Percentiles rank a stretch among this genome's conserved stretches.
Conservation (phyloP, 441 rosid genomes). For the Populus hybrid region DNA sequence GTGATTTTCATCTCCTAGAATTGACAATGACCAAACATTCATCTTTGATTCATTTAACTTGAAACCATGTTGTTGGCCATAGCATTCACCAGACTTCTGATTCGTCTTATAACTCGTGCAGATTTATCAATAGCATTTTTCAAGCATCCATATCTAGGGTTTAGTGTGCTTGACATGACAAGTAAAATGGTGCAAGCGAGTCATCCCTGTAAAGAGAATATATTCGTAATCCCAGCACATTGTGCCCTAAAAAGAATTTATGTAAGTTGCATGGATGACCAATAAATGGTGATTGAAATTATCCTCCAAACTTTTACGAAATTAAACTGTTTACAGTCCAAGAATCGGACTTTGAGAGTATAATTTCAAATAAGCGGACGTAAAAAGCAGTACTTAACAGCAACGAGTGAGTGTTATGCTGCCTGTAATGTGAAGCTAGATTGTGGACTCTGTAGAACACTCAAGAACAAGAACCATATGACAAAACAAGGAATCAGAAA, state of each 20-base stretch:
- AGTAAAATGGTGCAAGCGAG: neutral
- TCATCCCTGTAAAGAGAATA: neutral
- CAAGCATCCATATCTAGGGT: neutral
- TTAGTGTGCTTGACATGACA: neutral
- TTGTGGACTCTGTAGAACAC: conserved; percentile 4
- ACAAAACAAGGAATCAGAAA: conserved; percentile 24
- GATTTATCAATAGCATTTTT: neutral
- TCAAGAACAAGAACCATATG: conserved; percentile 9
- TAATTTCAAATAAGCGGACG: neutral
- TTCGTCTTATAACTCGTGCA: neutral
- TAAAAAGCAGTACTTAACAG: neutral
- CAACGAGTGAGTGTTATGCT: neutral
- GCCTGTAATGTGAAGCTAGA: neutral
- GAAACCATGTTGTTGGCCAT: neutral
- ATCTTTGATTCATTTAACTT: neutral
- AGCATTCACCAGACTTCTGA: neutral
- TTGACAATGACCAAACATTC: neutral
- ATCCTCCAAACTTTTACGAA: neutral
- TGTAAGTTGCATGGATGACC: neutral
- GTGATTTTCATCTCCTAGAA: neutral
- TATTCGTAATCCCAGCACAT: neutral
- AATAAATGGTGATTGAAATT: neutral
- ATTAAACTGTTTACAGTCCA: too few species aligned
- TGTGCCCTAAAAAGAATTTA: neutral
- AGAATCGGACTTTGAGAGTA: too few species aligned